A percentile compares a stretch with the other conserved stretches of the same genome.
These are phyloP conservation scores for Kokia cookei DNA, from an alignment of 441 rosid genomes.

Conservation along the genomic window DNA sequence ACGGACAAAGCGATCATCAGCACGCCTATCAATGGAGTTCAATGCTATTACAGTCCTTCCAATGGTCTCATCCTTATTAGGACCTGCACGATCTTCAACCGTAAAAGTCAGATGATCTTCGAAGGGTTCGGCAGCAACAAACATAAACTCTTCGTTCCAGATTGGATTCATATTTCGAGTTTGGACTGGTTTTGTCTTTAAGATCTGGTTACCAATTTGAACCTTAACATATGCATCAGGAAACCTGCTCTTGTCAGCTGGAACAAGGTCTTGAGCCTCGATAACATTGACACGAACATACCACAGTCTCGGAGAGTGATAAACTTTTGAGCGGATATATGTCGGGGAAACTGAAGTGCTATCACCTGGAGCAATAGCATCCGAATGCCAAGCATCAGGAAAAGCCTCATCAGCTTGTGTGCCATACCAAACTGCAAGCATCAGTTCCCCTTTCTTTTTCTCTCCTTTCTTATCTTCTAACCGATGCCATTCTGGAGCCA, in stretches of 20 bases:
- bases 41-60: conserved; percentile 64
- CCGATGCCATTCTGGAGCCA: conserved; percentile 90
- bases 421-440: conserved; percentile 94
- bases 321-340: conserved; percentile 74
- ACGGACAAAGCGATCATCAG: conserved; percentile 51
- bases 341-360: conserved; percentile 31
- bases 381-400: conserved; percentile 86
- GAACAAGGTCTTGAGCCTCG: conserved; percentile 81
- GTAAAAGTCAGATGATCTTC: conserved; percentile 74
- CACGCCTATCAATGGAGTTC: conserved; percentile 47
- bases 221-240: conserved; percentile 73
- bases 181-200: conserved; percentile 60
- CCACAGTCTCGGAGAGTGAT: conserved; percentile 94
- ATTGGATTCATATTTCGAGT: conserved; percentile 48
- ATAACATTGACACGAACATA: conserved; percentile 75
- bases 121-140: conserved; percentile 92
- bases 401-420: conserved; percentile 98
- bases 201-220: conserved; percentile 63
- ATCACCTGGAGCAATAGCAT: conserved; percentile 53
- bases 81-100: conserved; percentile 64
- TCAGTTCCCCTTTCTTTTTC: conserved; percentile 67
- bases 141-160: conserved; percentile 88
- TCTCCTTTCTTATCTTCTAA: conserved; percentile 61
- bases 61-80: conserved; percentile 68
- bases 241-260: conserved; percentile 47